These are phyloP conservation scores for Neurospora sp. DNA, from an alignment of 495 filamentous ascomycete genomes.

Conservation along the genomic window DNA sequence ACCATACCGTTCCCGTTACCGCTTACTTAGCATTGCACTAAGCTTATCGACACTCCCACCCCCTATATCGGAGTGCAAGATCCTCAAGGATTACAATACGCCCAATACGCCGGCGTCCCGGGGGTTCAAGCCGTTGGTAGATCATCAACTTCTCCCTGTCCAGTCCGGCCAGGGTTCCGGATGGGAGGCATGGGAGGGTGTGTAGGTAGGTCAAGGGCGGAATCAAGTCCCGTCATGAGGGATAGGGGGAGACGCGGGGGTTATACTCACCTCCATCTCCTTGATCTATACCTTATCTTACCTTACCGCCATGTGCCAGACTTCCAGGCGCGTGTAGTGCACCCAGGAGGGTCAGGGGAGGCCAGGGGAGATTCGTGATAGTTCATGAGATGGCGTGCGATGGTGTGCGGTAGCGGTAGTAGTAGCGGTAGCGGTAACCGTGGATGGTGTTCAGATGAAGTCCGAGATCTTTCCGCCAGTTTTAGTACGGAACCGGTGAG, in stretches of 20 bases:
- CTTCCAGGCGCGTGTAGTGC: neutral
- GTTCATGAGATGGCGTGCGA: neutral
- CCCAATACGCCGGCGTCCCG: neutral
- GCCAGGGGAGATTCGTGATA: neutral
- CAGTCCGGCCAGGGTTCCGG: neutral
- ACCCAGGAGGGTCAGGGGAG: neutral
- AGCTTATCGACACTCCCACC: neutral
- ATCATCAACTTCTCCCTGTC: neutral
- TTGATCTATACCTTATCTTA: neutral
- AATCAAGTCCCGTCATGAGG: neutral
- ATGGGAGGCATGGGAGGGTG: neutral
- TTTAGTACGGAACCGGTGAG: neutral
- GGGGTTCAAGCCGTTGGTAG: neutral
- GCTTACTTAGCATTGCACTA: neutral
- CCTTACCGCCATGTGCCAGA: neutral
- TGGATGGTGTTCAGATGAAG: neutral
- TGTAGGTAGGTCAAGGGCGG: neutral
- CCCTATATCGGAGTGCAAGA: neutral
- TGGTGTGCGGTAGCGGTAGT: neutral
- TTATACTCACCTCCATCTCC: neutral
- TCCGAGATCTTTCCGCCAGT: neutral
- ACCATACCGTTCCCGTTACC: neutral
- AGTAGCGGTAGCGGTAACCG: neutral
- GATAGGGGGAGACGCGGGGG: neutral
- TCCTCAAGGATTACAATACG: neutral